A percentile compares a stretch with the other conserved stretches of the same genome.
Conservation (phyloP, 495 filamentous ascomycete species). For the Bacidia gigantensis region DNA sequence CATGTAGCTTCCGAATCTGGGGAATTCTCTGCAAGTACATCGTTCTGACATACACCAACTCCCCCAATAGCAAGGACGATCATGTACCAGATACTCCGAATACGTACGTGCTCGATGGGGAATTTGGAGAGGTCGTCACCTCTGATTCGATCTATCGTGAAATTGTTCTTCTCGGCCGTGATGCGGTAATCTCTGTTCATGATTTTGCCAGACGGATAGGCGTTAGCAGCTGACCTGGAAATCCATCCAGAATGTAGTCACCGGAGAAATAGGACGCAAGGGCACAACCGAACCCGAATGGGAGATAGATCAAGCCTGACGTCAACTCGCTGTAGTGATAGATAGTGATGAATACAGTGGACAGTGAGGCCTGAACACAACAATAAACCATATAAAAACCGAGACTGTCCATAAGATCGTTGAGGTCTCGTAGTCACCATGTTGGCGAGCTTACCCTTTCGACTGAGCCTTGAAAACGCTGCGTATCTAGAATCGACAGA, state of each 20-base stretch:
- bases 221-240: too few relatives aligned
- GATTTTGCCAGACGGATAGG: too few relatives aligned
- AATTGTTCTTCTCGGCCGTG: conserved; percentile 32
- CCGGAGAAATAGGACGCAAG: conserved; percentile 22
- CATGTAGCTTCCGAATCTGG: not conserved
- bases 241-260: too few relatives aligned
- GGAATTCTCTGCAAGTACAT: not conserved
- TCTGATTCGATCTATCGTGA: conserved; percentile 37
- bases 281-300: conserved; percentile 32
- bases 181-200: conserved; percentile 43
- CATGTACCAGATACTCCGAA: not conserved
- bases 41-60: not conserved
- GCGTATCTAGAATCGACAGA: too few relatives aligned
- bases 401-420: not conserved
- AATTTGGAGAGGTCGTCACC: conserved; percentile 41
- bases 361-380: conserved; percentile 12
- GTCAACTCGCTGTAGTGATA: conserved; percentile 32
- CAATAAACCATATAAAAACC: conserved; percentile 10
- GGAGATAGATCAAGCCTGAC: conserved; percentile 35
- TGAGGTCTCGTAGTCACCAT: conserved; percentile 27
- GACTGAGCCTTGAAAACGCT: conserved; percentile 29
- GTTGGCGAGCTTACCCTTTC: conserved; percentile 35
- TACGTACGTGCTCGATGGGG: conserved; percentile 22
- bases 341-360: conserved; percentile 9
- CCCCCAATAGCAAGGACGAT: not conserved